Evolutionary conservation across 768 basidiomycete species (phyloP), one percentile per base, ranked within the genome.

Genomic region (Boletales sp.): DNA sequence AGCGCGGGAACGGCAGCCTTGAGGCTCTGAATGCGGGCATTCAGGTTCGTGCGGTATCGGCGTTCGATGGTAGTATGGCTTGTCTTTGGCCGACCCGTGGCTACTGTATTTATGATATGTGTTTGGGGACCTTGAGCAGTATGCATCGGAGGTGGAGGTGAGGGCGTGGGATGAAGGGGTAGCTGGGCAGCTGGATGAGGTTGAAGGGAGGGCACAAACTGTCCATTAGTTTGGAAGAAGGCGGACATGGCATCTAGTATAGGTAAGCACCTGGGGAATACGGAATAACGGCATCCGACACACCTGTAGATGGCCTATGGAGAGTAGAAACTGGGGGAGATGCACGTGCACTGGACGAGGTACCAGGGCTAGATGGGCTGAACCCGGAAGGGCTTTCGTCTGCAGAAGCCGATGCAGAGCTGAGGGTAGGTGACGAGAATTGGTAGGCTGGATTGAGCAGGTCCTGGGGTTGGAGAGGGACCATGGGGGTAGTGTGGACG

Each of bases 11-110:
- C 89, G 12, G 90, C 83, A 61, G 83, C 80, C 52, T 87, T 84
- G 42, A 93, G 73, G 46, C 82, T 83, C 51, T 87, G 86, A 30
- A 93, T 92, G 43, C 90, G 85, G 0, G 89, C 86, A 57, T 93
- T 93, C 40, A 93, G 75, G 63, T 93, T 93, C 1, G 90, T 92
- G 48, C 90, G 84, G 66, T 93, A 93, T 37, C 90, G 79, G 10
- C 90, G 79, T 68, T 93, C 90, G 52, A 93, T 92, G 18, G 90
- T 91, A 4, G 90, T 93, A 62, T 93, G 90, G 57, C 86, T 87
- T 0, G 90, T 92, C 70, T 92, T 93, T n/a, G 55, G 67, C 48
- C 51, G 65, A 32, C 27, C 60, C 12, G 48, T 57, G 17, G 53
- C 40, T 19, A 53, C 21, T 37, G 55, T 48, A 50, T 50, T 56